A percentile compares a stretch with the other conserved stretches of the same genome.
These are phyloP conservation scores for Lathyrus aphaca DNA, from an alignment of 306 rosid species.

Conservation along the genomic window DNA sequence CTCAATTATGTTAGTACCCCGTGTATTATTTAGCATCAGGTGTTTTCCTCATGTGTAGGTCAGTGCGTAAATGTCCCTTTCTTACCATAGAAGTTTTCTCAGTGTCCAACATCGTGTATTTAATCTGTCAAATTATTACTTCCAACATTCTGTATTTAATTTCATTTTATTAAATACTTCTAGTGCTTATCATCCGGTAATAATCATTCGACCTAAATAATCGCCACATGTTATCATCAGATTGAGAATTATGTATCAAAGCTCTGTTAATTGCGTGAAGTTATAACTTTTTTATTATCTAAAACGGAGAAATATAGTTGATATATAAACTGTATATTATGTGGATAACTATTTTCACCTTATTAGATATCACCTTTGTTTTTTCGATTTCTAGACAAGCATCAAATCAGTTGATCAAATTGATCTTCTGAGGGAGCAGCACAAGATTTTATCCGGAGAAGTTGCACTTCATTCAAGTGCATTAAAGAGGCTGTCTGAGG, in stretches of 20 bases:
- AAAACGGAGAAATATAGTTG: conserved; percentile 16
- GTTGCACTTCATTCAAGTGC: conserved; percentile 91
- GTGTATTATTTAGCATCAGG: conserved; percentile 19
- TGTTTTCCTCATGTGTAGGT: conserved; percentile 34
- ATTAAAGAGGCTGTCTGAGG: conserved; percentile 87
- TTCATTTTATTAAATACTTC: neutral
- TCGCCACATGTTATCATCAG: conserved; percentile 15
- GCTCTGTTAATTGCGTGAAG: conserved; percentile 20
- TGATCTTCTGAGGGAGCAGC: conserved; percentile 93
- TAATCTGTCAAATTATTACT: conserved; percentile 11
- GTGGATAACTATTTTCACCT: conserved; percentile 30
- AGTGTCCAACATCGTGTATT: conserved; percentile 26
- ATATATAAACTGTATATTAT: conserved; percentile 11
- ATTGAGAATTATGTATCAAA: conserved; percentile 30
- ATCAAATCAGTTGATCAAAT: conserved; percentile 76
- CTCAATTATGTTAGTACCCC: conserved; percentile 21
- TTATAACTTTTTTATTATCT: conserved; percentile 19
- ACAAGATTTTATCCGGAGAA: conserved; percentile 85
- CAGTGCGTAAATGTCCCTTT: conserved; percentile 25
- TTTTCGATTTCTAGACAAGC: conserved; percentile 61
- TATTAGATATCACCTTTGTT: conserved; percentile 31
- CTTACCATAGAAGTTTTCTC: conserved; percentile 16
- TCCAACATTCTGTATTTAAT: neutral
- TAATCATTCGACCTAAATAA: conserved; percentile 14
- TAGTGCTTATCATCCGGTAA: conserved; percentile 11